Evolutionary conservation across 768 basidiomycete genomes (phyloP), one percentile per base, ranked within the genome.

Genomic region (Auricularia sp.): DNA sequence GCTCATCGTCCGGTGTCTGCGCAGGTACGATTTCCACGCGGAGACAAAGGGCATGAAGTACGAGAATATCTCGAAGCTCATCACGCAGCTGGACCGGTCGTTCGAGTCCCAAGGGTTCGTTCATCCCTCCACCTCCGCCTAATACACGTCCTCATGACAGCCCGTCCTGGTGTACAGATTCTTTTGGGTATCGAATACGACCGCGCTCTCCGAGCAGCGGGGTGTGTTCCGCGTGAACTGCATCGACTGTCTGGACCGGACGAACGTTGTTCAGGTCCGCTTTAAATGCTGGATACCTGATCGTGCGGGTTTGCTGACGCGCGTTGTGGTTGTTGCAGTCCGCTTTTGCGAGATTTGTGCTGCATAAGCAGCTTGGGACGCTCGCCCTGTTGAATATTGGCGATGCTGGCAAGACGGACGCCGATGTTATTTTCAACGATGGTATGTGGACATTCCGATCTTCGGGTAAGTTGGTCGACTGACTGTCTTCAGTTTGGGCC

Each of bases 21-120:
- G 67, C 43, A 74, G 71, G 29, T 98, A 94, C 71, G 96, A 98
- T 73, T 98, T 98, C 73, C 96, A 98, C 74, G 82, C 78, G 3
- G 93, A 97, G 74, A 96, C 93, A 11, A 88, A 84, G 71, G 95
- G 96, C 23, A 97, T 98, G 96, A 92, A 91, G 88, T 92, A 66
- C 63, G 94, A 96, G 77, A 93, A 96, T 64, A 92, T 97, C 60
- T 84, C 85, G 16, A 88, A 87, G 67, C 80, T 97, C 47, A 83
- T 91, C 54, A 74, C 79, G 35, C 72, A 79, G n/a, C 81, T 95
- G 73, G 86, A 88, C 63, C 82, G 85, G 44, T 81, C 79, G 1
- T 94, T 96, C 69, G 86, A 90, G 68, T 74, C 80, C 21, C 92
- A 95, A 82, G 93, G 91, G 86, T 95, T 7, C 39, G 39, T 42